phyloP scores from a whole-genome alignment of 495 filamentous ascomycete genomes.

The Amniculicola lignicola region DNA sequence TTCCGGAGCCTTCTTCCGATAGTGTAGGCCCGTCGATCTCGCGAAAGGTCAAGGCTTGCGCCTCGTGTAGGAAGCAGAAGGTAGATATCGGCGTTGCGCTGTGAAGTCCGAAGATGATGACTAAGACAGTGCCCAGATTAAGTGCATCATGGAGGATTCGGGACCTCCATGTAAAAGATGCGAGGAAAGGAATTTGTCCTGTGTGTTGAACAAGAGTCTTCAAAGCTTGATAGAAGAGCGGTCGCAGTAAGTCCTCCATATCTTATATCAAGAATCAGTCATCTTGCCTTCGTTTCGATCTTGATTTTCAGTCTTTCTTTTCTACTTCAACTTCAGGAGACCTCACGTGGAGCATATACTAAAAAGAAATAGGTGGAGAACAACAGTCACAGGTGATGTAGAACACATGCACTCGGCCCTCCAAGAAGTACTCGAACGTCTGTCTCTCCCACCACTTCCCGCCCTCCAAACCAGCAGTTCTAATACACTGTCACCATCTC shows the following conservation, averaged over 20 bases:
- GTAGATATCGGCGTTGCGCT: constrained; percentile 36
- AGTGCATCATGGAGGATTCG: constrained; percentile 51
- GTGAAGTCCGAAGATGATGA: background rate
- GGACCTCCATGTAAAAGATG: constrained; percentile 51
- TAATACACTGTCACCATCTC: constrained; percentile 14
- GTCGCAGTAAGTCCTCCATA: constrained; percentile 13
- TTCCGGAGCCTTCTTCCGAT: constrained; percentile 2
- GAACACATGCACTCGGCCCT: constrained; percentile 21
- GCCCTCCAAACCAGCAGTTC: constrained; percentile 20
- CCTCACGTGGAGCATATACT: no score
- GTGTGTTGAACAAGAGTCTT: constrained; percentile 55
- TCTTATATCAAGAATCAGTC: no score
- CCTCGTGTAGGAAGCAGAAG: constrained; percentile 55
- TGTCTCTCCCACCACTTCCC: constrained; percentile 35
- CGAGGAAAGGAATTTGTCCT: constrained; percentile 51
- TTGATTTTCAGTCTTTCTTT: no score
- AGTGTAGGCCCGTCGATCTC: constrained; percentile 48
- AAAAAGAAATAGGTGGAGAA: constrained; percentile 39
- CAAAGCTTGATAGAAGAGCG: constrained; percentile 52
- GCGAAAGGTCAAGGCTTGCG: constrained; percentile 56
- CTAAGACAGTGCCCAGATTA: constrained; percentile 37
- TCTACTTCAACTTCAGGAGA: no score
- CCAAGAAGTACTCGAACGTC: constrained; percentile 27
- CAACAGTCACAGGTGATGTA: constrained; percentile 32
- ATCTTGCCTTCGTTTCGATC: no score